phyloP scores from a whole-genome alignment of 805 yeast genomes.

The Wickerhamomyces bovis region DNA sequence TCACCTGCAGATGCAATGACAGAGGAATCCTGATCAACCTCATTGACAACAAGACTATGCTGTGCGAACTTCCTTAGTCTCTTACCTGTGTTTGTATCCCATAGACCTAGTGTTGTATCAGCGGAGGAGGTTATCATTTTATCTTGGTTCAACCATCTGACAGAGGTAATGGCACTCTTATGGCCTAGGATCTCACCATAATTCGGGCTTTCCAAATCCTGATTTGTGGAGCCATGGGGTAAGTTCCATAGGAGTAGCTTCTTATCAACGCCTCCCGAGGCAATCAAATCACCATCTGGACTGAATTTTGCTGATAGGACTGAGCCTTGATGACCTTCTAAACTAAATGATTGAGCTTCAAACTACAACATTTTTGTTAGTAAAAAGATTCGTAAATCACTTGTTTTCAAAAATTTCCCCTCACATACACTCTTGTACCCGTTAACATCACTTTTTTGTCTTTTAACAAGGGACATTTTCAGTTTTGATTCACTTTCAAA shows the following conservation, averaged over 20 bases:
- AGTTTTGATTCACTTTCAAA: neutral
- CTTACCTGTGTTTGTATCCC: constrained; percentile 56
- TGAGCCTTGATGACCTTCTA: constrained; percentile 50
- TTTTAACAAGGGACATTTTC: constrained; percentile 31
- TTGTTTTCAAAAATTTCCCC: neutral
- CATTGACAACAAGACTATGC: constrained; percentile 50
- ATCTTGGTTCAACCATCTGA: constrained; percentile 48
- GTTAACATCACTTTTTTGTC: constrained; percentile 20
- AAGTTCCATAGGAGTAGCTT: constrained; percentile 29
- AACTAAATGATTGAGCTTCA: constrained; percentile 23
- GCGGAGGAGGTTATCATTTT: constrained; percentile 49
- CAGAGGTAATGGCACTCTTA: constrained; percentile 56
- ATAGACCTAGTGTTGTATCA: constrained; percentile 52
- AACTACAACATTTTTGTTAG: constrained; percentile 7
- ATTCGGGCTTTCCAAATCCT: constrained; percentile 23
- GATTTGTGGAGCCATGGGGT: constrained; percentile 14
- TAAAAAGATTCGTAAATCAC: neutral
- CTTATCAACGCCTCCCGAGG: constrained; percentile 58
- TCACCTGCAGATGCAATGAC: constrained; percentile 53
- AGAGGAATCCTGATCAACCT: constrained; percentile 36
- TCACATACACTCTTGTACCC: neutral
- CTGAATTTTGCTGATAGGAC: constrained; percentile 49
- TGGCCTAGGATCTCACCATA: constrained; percentile 48
- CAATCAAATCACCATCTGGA: constrained; percentile 44
- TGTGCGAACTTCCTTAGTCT: constrained; percentile 49